Base-by-base conservation (phyloP, 257 asterid species). In the Lantana camara region DNA sequence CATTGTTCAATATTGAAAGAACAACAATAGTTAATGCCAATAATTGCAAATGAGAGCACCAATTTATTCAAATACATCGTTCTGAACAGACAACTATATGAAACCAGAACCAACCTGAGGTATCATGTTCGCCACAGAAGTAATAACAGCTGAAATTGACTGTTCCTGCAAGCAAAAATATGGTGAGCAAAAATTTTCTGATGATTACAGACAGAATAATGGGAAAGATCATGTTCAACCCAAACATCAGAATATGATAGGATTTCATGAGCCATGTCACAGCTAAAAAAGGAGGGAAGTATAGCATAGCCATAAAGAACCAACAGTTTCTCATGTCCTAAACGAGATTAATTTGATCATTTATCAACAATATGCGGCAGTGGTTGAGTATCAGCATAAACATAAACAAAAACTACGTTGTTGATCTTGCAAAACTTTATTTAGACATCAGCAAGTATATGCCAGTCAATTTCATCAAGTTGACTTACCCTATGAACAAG, bases 121-220 rank as follows among this genome's bases (percentile, higher is more conserved):
- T 77, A 93, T 81, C 96, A 90, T 85, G 82, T 85, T 93, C 68
- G 95, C 87, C 69, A 85, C 97, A 68, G 97, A 90, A 49, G 87
- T 90, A 64, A 90, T 83, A 68, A 90, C 94, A 69, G 97, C 89
- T 45, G 99, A 90, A 73, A 93, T 78, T 74, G 97, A 90, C 37
- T 79, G 95, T 77, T 93, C 99, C 99, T 93, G 90, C 67, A 73
- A 70, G 73, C 74, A 68, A 35, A 53, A 40, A 63, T 12, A 23
- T 16, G 65, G 50, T 13, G 37, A 63, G 44, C 21, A 59, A 29
- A 23, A 34, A 57, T 34, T 17, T 32, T 15, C 12, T 35, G 35
- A 48, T 57, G 10, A 40, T 40, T 46, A 38, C 29, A 9, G 46
- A 68, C 40, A 42, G 42, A 60, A 74, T 53, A 16, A 10, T 3